Evolutionary conservation across 768 basidiomycete genomes (phyloP).

Genomic region (Auriscalpium vulgare): DNA sequence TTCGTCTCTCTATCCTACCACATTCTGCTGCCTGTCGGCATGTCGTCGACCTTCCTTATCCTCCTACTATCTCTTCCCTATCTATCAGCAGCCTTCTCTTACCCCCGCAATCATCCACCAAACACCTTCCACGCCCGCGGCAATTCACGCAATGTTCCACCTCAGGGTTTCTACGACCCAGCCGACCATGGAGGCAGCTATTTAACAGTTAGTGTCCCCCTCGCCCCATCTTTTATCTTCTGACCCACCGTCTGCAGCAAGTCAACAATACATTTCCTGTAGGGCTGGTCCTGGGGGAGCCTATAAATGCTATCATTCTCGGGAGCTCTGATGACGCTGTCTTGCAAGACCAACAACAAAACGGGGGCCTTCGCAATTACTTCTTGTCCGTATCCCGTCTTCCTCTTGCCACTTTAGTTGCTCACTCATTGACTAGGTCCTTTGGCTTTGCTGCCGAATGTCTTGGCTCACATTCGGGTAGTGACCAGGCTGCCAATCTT

Average conservation of each 20-base stretch:
- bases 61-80: conserved; percentile 26
- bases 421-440: conserved; percentile 35
- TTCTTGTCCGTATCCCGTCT: conserved; percentile 48
- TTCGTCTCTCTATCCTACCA: conserved; percentile 3
- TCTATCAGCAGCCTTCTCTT: conserved; percentile 12
- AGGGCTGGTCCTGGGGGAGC: conserved; percentile 42
- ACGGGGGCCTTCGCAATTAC: conserved; percentile 80
- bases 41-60: conserved; percentile 22
- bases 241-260: not conserved
- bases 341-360: conserved; percentile 44
- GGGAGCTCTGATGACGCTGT: conserved; percentile 66
- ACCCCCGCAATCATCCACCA: conserved; percentile 9
- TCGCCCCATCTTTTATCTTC: not conserved
- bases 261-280: not conserved
- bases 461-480: conserved; percentile 71
- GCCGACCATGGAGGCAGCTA: conserved; percentile 50
- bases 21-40: conserved; percentile 17
- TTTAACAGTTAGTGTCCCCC: conserved; percentile 51
- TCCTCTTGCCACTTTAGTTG: not conserved
- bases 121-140: conserved; percentile 16
- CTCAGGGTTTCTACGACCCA: conserved; percentile 56
- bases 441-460: conserved; percentile 73
- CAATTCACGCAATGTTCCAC: conserved; percentile 27
- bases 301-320: conserved; percentile 76
- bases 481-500: conserved; percentile 62